Conservation (phyloP, 441 rosid genomes). For the Macaranga tanarius region DNA sequence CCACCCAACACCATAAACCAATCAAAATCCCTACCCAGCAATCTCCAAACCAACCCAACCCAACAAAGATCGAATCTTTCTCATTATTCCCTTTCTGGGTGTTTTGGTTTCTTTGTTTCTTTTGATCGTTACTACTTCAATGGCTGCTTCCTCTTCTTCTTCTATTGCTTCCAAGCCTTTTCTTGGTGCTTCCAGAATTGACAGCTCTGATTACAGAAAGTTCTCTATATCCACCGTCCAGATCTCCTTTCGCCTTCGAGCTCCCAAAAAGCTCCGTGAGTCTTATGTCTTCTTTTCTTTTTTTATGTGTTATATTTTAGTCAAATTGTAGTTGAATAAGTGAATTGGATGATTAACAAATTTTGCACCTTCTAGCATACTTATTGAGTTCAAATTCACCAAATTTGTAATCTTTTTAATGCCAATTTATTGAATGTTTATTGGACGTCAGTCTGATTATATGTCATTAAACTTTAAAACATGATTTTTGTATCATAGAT, state of each 20-base stretch:
- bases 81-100: neutral
- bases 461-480: too few relatives aligned
- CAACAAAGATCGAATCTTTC: neutral
- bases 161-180: slow-evolving; percentile 53
- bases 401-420: neutral
- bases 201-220: slow-evolving; percentile 45
- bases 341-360: neutral
- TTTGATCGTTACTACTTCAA: slow-evolving; percentile 1
- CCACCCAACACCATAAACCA: neutral
- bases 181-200: slow-evolving; percentile 47
- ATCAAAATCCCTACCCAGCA: neutral
- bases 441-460: too few relatives aligned
- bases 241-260: slow-evolving; percentile 49
- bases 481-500: too few relatives aligned
- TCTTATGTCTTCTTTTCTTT: neutral
- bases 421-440: too few relatives aligned
- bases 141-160: slow-evolving; percentile 47
- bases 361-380: too few relatives aligned
- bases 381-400: too few relatives aligned
- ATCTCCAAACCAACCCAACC: neutral
- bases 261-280: slow-evolving; percentile 68
- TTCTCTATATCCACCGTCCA: slow-evolving; percentile 48
- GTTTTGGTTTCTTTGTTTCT: too few relatives aligned
- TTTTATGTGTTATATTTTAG: neutral
- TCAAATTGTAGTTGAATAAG: neutral